Evolutionary conservation across 768 basidiomycete species (phyloP).

Genomic region (Boletus fagicola): DNA sequence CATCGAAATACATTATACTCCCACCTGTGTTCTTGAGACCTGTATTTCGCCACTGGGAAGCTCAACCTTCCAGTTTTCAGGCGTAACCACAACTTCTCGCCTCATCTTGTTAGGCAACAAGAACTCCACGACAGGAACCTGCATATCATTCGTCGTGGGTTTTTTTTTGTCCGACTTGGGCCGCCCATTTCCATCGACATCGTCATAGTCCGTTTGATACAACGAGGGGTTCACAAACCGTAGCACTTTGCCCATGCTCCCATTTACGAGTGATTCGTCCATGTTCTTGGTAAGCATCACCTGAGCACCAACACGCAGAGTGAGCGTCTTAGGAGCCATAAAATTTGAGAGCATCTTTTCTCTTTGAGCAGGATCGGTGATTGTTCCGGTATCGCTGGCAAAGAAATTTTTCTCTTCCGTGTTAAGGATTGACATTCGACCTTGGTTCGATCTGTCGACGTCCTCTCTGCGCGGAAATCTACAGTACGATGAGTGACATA

Average conservation of each 20-base stretch:
- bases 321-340: conserved; percentile 77
- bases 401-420: conserved; percentile 52
- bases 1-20: conserved; percentile 15
- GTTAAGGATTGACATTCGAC: conserved; percentile 60
- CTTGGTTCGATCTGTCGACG: conserved; percentile 79
- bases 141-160: conserved; percentile 31
- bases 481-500: conserved; percentile 3
- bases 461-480: conserved; percentile 93
- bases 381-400: conserved; percentile 62
- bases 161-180: conserved; percentile 35
- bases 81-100: conserved; percentile 56
- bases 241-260: conserved; percentile 83
- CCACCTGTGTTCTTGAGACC: conserved; percentile 74
- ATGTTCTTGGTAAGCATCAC: conserved; percentile 96
- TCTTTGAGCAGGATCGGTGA: conserved; percentile 53
- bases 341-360: conserved; percentile 85
- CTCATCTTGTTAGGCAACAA: conserved; percentile 53
- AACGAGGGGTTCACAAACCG: conserved; percentile 61
- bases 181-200: conserved; percentile 33
- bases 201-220: conserved; percentile 45
- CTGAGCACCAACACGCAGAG: conserved; percentile 77
- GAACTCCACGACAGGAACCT: conserved; percentile 80
- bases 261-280: conserved; percentile 90
- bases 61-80: conserved; percentile 85
- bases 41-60: conserved; percentile 84